phyloP scores from a whole-genome alignment of 2,329 filamentous ascomycete species.

The Cordyceps farinosa region DNA sequence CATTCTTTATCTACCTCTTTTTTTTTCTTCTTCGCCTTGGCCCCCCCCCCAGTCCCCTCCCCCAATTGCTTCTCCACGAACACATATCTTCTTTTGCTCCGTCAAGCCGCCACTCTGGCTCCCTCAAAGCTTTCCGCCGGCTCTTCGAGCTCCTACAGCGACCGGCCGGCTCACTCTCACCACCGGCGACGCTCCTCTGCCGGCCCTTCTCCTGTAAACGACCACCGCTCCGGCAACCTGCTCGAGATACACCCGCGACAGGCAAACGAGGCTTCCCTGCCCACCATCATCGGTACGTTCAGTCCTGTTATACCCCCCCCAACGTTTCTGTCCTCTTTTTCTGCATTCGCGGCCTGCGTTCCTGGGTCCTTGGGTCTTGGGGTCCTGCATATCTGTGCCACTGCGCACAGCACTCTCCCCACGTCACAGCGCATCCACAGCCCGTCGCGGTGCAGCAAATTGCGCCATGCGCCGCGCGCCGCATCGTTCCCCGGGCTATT shows the following conservation, averaged over 20 bases:
- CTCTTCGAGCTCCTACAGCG: constrained; percentile 53
- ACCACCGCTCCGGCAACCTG: constrained; percentile 30
- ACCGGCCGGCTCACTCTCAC: constrained; percentile 45
- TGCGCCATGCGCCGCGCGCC: background rate
- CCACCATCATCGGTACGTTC: constrained; percentile 52
- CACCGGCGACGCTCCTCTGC: constrained; percentile 50
- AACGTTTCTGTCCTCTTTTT: background rate
- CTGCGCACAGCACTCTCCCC: constrained; percentile 4
- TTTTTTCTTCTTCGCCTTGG: background rate
- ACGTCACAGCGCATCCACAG: constrained; percentile 9
- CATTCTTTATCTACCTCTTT: background rate
- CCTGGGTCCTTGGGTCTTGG: no score
- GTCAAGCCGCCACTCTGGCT: constrained; percentile 45
- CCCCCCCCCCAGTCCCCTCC: background rate
- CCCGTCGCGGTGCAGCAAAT: background rate
- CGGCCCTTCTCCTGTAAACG: constrained; percentile 29
- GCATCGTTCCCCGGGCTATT: background rate
- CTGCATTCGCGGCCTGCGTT: background rate
- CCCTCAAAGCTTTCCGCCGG: constrained; percentile 46
- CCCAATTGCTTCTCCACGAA: background rate
- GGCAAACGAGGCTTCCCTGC: constrained; percentile 36
- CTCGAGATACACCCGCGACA: constrained; percentile 31
- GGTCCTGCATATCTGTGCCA: constrained; percentile 6
- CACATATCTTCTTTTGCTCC: constrained; percentile 12
- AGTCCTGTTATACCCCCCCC: constrained; percentile 3